Evolutionary conservation across 78 protist genomes (phyloP), one percentile per base, ranked within the genome.

Genomic region (Pirum gemmata): DNA sequence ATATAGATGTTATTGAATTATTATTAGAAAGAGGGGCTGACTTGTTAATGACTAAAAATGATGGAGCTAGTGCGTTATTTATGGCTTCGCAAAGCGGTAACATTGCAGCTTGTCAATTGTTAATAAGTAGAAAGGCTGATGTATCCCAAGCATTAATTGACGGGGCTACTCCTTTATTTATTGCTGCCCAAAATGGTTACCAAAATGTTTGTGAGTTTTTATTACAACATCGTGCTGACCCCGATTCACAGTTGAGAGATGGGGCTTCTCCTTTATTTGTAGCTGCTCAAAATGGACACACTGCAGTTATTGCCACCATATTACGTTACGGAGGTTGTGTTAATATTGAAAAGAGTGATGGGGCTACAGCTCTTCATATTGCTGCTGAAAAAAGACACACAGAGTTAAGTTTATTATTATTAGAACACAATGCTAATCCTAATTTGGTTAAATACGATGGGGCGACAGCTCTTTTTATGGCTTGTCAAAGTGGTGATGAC

Each of bases 401-500:
- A n/a, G 41, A 39, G 21, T n/a, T 82, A 21, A 21, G 40, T 37
- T 13, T 2, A 2, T 2, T 21, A 0, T 25, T 77, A 25, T 21
- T 77, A 25, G 0, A 77, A 77, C 39, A 38, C 21, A 25, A 25
- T 0, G 51, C 77, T 5, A 41, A 29, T 40, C 88, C 75, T 21
- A 38, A 73, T 0, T 26, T 35, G 41, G 38, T 36, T 13, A 40
- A 40, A 78, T 13, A 51, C 26, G 82, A 86, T n/a, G 89, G 78
- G 18, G 89, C 89, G 37, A n/a, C 79, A 8, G 85, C 89, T 38
- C 80, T 86, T 34, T 86, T 73, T n/a, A 86, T 86, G 83, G 89
- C 89, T 26, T 78, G 85, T 1, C 89, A 86, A 33, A 61, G 79
- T 0, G 89, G 89, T n/a, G 85, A 86, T 38, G 89, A 61, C 51